phyloP scores from a whole-genome alignment of 164 flowering plant genomes.

The Nymphaea thermarum region DNA sequence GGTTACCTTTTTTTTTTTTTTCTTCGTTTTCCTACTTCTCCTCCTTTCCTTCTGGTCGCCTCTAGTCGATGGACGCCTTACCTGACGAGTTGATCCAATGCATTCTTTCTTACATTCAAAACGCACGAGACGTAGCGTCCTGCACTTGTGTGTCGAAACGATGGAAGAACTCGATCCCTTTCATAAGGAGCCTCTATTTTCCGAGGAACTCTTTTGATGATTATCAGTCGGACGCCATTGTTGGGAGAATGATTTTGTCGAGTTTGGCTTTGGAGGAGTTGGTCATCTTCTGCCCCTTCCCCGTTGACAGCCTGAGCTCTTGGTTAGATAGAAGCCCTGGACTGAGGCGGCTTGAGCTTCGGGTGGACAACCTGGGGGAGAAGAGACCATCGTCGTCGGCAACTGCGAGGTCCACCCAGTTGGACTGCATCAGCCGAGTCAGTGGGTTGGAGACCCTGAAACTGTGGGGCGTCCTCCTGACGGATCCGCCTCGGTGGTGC shows the following conservation, averaged over 20 bases:
- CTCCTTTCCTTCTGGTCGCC: no score
- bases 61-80: constrained; percentile 37
- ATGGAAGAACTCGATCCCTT: constrained; percentile 62
- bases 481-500: constrained; percentile 59
- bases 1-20: no score
- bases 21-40: no score
- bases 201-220: constrained; percentile 57
- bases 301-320: constrained; percentile 41
- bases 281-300: constrained; percentile 65
- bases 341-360: constrained; percentile 62
- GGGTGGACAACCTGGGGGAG: constrained; percentile 53
- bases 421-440: constrained; percentile 44
- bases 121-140: constrained; percentile 56
- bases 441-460: constrained; percentile 47
- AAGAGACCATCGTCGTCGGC: constrained; percentile 4
- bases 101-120: constrained; percentile 46
- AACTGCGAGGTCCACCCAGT: constrained; percentile 27
- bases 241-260: constrained; percentile 36
- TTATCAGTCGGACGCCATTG: constrained; percentile 23
- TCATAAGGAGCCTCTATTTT: constrained; percentile 42
- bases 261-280: constrained; percentile 40
- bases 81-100: constrained; percentile 69
- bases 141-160: constrained; percentile 66
- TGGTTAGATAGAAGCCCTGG: constrained; percentile 40
- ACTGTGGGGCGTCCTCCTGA: constrained; percentile 78